phyloP scores from a whole-genome alignment of 192 early-diverging fungal species.

The Dissophora ornata region DNA sequence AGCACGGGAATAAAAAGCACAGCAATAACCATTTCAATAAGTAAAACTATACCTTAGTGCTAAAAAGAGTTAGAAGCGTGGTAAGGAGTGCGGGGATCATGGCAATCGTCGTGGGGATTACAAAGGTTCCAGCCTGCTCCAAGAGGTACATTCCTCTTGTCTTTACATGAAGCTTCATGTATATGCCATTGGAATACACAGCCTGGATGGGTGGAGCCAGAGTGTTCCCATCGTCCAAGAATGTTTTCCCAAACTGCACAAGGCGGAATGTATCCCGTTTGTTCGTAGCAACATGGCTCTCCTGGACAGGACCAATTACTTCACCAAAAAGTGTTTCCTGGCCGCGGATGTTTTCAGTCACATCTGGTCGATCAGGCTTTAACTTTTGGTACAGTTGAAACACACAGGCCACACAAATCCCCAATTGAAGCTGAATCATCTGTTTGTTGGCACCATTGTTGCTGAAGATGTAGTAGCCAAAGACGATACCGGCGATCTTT shows the following conservation, averaged over 20 bases:
- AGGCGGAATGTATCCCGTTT: constrained; percentile 17
- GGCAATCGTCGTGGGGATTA: constrained; percentile 10
- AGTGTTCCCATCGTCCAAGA: constrained; percentile 9
- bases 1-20: background rate
- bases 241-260: constrained; percentile 20
- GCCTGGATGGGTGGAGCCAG: constrained; percentile 16
- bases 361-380: constrained; percentile 22
- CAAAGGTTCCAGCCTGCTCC: constrained; percentile 13
- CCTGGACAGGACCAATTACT: constrained; percentile 16
- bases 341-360: background rate
- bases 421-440: too few species aligned
- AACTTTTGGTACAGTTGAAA: constrained; percentile 26
- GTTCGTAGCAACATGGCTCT: constrained; percentile 2
- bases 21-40: background rate
- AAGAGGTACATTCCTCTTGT: constrained; percentile 14
- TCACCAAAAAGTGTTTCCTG: constrained; percentile 20
- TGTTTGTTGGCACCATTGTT: too few species aligned
- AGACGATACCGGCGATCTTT: too few species aligned
- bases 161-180: constrained; percentile 12
- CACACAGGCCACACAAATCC: too few species aligned
- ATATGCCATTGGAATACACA: constrained; percentile 19
- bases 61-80: constrained; percentile 21
- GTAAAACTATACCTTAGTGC: constrained; percentile 13
- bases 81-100: constrained; percentile 23
- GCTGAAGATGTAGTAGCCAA: too few species aligned